Evolutionary conservation across 768 basidiomycete species (phyloP).

Genomic region (Mrakia gelida): DNA sequence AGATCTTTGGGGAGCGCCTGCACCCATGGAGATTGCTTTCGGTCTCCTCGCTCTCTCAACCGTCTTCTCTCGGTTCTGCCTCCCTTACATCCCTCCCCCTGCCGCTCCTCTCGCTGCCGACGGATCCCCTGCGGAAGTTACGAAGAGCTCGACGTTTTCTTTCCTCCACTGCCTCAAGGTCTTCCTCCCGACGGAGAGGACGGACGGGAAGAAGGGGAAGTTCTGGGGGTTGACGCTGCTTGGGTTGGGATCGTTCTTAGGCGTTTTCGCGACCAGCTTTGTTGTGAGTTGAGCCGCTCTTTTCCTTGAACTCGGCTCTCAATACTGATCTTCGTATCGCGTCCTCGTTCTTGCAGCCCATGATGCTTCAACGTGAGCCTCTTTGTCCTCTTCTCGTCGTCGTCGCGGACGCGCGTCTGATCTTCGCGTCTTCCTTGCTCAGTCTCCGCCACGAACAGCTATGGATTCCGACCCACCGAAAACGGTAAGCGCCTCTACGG

Average conservation of each 20-base stretch:
- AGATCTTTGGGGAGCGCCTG: conserved; percentile 35
- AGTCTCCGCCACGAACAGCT: conserved; percentile 41
- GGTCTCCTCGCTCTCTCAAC: conserved; percentile 38
- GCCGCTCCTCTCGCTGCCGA: neutral
- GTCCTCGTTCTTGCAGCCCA: neutral
- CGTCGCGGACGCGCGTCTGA: neutral
- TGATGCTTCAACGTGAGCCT: conserved; percentile 11
- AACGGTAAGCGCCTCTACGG: conserved; percentile 8
- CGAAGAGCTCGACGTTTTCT: conserved; percentile 22
- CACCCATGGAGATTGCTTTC: conserved; percentile 42
- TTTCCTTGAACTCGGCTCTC: too few species aligned
- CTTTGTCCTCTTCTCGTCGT: neutral
- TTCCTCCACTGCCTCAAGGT: conserved; percentile 39
- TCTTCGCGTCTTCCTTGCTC: conserved; percentile 23
- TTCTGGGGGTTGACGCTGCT: conserved; percentile 38
- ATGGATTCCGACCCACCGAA: conserved; percentile 39
- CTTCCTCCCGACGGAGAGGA: conserved; percentile 34
- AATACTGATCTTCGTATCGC: too few species aligned
- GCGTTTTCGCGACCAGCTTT: conserved; percentile 41
- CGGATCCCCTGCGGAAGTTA: conserved; percentile 6
- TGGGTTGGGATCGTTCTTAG: conserved; percentile 38
- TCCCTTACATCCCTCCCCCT: conserved; percentile 42
- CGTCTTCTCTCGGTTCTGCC: conserved; percentile 37
- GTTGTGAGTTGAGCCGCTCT: conserved; percentile 31
- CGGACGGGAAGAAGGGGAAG: neutral